Evolutionary conservation across 495 filamentous ascomycete genomes (phyloP).

Genomic region (Neurospora sp.): DNA sequence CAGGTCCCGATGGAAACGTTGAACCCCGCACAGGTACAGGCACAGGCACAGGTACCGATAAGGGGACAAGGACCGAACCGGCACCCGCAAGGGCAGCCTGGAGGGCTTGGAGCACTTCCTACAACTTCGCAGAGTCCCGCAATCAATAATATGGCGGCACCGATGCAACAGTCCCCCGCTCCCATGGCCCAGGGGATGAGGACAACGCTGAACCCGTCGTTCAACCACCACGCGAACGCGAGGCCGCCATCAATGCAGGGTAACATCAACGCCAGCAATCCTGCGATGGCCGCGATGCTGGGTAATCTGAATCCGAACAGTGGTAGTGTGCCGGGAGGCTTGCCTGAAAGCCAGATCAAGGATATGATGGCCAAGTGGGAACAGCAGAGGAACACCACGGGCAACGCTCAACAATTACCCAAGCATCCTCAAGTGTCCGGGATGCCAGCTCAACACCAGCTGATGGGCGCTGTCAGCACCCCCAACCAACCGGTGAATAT

Average conservation of each 20-base stretch:
- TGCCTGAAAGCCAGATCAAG: constrained; percentile 31
- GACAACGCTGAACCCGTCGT: constrained; percentile 19
- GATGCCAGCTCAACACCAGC: constrained; percentile 11
- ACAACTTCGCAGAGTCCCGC: constrained; percentile 40
- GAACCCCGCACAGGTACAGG: constrained; percentile 18
- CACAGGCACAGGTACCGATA: constrained; percentile 22
- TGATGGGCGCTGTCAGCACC: constrained; percentile 2
- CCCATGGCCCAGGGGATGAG: constrained; percentile 29
- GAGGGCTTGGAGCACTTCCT: constrained; percentile 29
- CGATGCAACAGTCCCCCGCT: constrained; percentile 33
- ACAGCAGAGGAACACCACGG: constrained; percentile 8
- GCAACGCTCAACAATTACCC: constrained; percentile 6
- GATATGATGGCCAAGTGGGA: constrained; percentile 33
- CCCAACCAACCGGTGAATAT: constrained; percentile 13
- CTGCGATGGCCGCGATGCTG: constrained; percentile 16
- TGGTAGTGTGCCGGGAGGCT: constrained; percentile 5
- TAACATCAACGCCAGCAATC: constrained; percentile 9
- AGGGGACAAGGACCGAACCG: constrained; percentile 21
- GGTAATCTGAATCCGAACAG: constrained; percentile 21
- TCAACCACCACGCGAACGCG: constrained; percentile 24
- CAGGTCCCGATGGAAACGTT: constrained; percentile 28
- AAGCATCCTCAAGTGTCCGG: constrained; percentile 13
- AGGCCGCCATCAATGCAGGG: constrained; percentile 11
- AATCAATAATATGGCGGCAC: constrained; percentile 39
- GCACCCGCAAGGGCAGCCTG: constrained; percentile 38